phyloP scores from a whole-genome alignment of 208 protist species.

The Tritrichomonas foetus region DNA sequence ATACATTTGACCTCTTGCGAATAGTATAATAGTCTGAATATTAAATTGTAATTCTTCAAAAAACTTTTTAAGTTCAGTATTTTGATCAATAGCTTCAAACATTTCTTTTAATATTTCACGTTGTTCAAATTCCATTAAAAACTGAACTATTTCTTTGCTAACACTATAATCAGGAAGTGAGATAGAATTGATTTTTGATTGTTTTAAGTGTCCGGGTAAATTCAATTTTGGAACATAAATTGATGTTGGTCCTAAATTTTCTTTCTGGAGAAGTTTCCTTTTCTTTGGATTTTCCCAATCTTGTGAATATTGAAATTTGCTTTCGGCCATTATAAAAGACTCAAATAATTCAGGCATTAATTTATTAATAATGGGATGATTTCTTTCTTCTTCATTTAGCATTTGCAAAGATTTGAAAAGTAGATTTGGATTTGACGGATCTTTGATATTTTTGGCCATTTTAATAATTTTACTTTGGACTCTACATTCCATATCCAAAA shows the following conservation, averaged over 20 bases:
- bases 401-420: background rate
- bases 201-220: background rate
- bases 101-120: background rate
- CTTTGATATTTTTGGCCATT: background rate
- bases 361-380: background rate
- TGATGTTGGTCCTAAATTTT: background rate
- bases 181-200: background rate
- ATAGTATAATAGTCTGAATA: no score
- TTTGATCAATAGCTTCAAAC: background rate
- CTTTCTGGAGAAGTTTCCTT: background rate
- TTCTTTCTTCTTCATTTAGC: background rate
- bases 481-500: background rate
- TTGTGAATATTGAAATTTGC: background rate
- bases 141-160: background rate
- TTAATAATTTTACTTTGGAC: background rate
- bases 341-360: background rate
- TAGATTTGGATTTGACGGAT: background rate
- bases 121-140: background rate
- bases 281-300: background rate
- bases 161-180: background rate
- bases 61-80: background rate
- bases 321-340: background rate
- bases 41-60: no score
- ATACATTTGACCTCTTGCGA: no score
- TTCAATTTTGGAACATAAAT: background rate